Evolutionary conservation across 2,329 filamentous ascomycete species (phyloP), one percentile per base, ranked within the genome.

Genomic region (Dactylellina parvicollis): DNA sequence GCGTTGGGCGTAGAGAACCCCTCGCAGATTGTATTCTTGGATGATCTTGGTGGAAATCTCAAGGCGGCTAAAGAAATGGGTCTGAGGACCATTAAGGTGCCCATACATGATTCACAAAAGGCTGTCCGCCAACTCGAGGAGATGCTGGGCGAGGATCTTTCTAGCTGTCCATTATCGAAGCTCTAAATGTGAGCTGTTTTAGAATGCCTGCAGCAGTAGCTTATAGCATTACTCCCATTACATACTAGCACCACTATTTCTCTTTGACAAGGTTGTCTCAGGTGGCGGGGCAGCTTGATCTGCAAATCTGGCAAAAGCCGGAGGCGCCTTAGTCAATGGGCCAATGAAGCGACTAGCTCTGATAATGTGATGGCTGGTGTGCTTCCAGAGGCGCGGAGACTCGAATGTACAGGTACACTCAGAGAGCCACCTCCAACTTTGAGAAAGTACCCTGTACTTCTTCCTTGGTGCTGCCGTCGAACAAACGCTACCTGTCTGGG

Each of bases 41-140:
- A 97, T 80, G 93, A 97, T 78, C 96, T 99, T 80, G 95, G 95
- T 1, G 89, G 93, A 81, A 99, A 99, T 80, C 81, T 98, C 67
- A 95, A 93, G 83, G 89, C 86, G 46, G 95, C 69, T 55, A 90
- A 85, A 81, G 85, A 85, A 52, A 83, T 88, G 20, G 94, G 94
- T 0, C 89, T 98, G 80, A 82, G 85, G 64, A 98, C 94, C 0
- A 86, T 98, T 76, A 96, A 94, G 81, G 95, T 98, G 0, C 83
- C 86, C 7, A 82, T 98, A 26, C 93, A 93, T 1, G 87, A 85
- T 80, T 87, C 90, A 0, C 90, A 87, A 79, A 88, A 93, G 79
- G 93, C 94, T 0, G 93, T 98, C 0, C 88, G 86, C 76, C 88
- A 92, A 80, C 81, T 98, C 67, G 94, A 98, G 81, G 82, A 81